These are phyloP conservation scores for Avena eriantha DNA, from an alignment of 176 grass and related monocot genomes.

Conservation along the genomic window DNA sequence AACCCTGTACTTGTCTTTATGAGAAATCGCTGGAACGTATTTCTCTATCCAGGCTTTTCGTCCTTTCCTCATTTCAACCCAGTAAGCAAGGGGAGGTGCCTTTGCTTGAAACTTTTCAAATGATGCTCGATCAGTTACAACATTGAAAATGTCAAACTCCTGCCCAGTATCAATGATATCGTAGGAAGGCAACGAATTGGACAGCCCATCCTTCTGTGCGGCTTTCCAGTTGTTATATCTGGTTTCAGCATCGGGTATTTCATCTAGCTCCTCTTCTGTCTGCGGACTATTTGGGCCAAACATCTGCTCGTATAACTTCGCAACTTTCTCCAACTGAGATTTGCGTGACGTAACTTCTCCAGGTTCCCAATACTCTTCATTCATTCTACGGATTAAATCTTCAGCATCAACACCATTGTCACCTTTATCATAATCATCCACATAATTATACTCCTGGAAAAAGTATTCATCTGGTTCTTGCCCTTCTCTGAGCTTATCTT, in stretches of 20 bases:
- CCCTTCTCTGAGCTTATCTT: constrained; percentile 90
- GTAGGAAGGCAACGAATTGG: constrained; percentile 46
- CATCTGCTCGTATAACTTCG: constrained; percentile 94
- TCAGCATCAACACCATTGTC: constrained; percentile 75
- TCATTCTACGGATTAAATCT: constrained; percentile 69
- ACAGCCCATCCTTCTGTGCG: constrained; percentile 45
- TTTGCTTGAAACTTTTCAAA: constrained; percentile 84
- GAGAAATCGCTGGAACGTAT: constrained; percentile 78
- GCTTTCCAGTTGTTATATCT: constrained; percentile 87
- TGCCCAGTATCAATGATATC: constrained; percentile 80
- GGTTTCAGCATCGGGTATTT: constrained; percentile 81
- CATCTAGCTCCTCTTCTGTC: constrained; percentile 84
- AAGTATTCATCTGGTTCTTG: constrained; percentile 88
- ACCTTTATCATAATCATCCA: constrained; percentile 97
- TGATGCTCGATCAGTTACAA: constrained; percentile 71
- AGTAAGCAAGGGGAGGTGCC: constrained; percentile 80
- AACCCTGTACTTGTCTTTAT: constrained; percentile 84
- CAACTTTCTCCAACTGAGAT: constrained; percentile 73
- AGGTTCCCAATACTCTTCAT: constrained; percentile 96
- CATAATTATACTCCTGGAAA: constrained; percentile 95
- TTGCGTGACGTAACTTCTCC: constrained; percentile 64
- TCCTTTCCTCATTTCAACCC: constrained; percentile 94
- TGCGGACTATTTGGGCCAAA: constrained; percentile 92
- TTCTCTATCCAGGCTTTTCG: constrained; percentile 85
- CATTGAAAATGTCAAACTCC: constrained; percentile 64